Conservation (phyloP, 257 asterid genomes). For the Rauvolfia tetraphylla region DNA sequence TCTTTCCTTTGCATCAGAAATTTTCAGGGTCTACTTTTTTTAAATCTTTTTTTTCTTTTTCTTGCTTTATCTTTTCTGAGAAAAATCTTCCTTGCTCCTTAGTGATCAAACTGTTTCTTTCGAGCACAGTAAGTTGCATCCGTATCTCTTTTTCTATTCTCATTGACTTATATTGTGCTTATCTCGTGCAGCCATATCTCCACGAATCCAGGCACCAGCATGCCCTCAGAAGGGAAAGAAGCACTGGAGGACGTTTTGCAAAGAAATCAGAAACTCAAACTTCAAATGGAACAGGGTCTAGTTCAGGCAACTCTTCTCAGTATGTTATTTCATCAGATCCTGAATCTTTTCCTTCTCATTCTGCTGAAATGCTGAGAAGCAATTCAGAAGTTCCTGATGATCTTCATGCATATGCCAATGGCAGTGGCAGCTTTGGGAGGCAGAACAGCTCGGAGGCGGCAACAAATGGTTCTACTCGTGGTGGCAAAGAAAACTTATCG, state of each 20-base stretch:
- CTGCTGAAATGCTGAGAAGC: conserved; percentile 14
- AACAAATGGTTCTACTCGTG: conserved; percentile 21
- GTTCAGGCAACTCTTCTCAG: conserved; percentile 32
- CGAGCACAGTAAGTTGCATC: neutral
- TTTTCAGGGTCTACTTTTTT: no score
- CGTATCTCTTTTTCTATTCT: neutral
- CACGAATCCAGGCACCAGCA: conserved; percentile 95
- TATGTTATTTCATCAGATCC: conserved; percentile 37
- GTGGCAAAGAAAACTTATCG: conserved; percentile 26
- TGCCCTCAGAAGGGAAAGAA: conserved; percentile 78
- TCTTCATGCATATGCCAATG: conserved; percentile 21
- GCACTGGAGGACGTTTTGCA: conserved; percentile 84
- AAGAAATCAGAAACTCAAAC: conserved; percentile 50
- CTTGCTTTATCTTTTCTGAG: no score
- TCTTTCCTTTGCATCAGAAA: neutral
- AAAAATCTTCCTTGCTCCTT: neutral
- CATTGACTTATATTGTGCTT: neutral
- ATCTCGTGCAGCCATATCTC: conserved; percentile 61
- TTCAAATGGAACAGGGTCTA: conserved; percentile 34
- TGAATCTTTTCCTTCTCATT: conserved; percentile 28
- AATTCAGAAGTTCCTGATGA: conserved; percentile 25
- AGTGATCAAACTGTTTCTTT: neutral
- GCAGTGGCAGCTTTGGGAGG: conserved; percentile 26
- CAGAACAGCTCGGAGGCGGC: conserved; percentile 38
- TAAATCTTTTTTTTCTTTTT: no score